phyloP scores from a whole-genome alignment of 2,329 filamentous ascomycete genomes.

The Cladorrhinum sp. region DNA sequence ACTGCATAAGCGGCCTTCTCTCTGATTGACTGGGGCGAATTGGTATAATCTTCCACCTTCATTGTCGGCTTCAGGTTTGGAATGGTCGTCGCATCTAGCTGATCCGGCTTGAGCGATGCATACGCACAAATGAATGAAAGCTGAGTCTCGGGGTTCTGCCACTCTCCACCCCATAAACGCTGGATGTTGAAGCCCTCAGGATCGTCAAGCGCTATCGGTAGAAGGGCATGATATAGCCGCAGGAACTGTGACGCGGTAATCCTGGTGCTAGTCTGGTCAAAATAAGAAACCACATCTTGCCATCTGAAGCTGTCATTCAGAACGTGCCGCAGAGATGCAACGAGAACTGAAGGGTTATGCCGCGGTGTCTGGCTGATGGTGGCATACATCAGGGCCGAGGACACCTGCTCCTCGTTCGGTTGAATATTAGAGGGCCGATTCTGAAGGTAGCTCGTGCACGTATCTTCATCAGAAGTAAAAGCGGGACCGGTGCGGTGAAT shows the following conservation, averaged over 20 bases:
- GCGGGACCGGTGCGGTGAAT: conserved; percentile 73
- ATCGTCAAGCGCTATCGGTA: conserved; percentile 64
- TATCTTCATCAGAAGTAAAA: conserved; percentile 73
- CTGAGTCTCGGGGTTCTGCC: conserved; percentile 83
- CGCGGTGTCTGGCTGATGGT: conserved; percentile 55
- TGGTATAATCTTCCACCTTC: conserved; percentile 54
- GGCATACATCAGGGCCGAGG: conserved; percentile 69
- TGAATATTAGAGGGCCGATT: conserved; percentile 53
- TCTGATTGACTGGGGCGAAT: conserved; percentile 47
- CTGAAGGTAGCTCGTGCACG: conserved; percentile 54
- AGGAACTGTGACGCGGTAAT: conserved; percentile 79
- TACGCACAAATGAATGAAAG: conserved; percentile 92
- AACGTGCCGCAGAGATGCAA: conserved; percentile 62
- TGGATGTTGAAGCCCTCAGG: conserved; percentile 75
- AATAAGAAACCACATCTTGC: conserved; percentile 71
- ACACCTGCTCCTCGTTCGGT: conserved; percentile 78
- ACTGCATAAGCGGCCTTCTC: conserved; percentile 61
- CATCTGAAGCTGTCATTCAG: conserved; percentile 63
- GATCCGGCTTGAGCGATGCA: conserved; percentile 68
- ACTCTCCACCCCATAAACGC: conserved; percentile 82
- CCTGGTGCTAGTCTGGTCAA: conserved; percentile 75
- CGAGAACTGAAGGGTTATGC: conserved; percentile 52
- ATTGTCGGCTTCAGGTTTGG: conserved; percentile 79
- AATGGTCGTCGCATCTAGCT: conserved; percentile 81
- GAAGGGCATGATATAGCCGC: conserved; percentile 72